Evolutionary conservation across 2,329 filamentous ascomycete species (phyloP).

Genomic region (Emmonsia crescens): DNA sequence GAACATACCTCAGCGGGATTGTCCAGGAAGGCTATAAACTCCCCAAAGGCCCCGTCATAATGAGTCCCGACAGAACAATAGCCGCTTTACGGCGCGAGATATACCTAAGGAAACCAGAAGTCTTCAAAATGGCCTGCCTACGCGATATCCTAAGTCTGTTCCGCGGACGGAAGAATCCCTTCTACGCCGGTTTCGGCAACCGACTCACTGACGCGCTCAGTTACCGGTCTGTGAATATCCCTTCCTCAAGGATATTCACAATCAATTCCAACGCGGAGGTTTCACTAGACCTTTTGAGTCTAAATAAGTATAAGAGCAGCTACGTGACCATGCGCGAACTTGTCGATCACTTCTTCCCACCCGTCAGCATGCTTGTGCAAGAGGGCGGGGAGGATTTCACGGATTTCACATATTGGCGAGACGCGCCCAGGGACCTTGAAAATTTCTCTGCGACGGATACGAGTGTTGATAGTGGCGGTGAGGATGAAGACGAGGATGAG

Average conservation of each 20-base stretch:
- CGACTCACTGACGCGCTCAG: slow-evolving; percentile 90
- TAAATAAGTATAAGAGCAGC: slow-evolving; percentile 92
- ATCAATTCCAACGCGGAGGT: slow-evolving; percentile 98
- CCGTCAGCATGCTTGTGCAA: slow-evolving; percentile 74
- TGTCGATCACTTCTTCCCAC: slow-evolving; percentile 96
- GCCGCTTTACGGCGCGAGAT: slow-evolving; percentile 84
- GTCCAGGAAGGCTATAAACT: slow-evolving; percentile 76
- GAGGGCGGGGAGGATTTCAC: slow-evolving; percentile 90
- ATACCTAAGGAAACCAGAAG: slow-evolving; percentile 90
- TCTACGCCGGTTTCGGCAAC: slow-evolving; percentile 96
- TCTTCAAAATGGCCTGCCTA: slow-evolving; percentile 98
- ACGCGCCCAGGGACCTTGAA: slow-evolving; percentile 69
- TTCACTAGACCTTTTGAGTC: slow-evolving; percentile 72
- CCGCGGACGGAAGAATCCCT: slow-evolving; percentile 63
- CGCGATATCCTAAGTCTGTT: slow-evolving; percentile 90
- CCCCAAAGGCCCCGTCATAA: slow-evolving; percentile 83
- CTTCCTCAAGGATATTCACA: slow-evolving; percentile 87
- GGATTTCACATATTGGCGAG: slow-evolving; percentile 94
- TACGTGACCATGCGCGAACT: slow-evolving; percentile 97
- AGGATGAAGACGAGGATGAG: slow-evolving; percentile 45
- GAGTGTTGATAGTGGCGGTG: slow-evolving; percentile 42
- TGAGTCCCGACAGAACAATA: slow-evolving; percentile 90
- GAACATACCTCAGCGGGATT: slow-evolving; percentile 81
- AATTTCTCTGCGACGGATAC: slow-evolving; percentile 81
- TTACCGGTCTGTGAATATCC: slow-evolving; percentile 92